Percentiles rank a stretch among this genome's conserved stretches.
Evolutionary conservation across 2,329 filamentous ascomycete species (phyloP).

Genomic region (Colletotrichum spinosum): DNA sequence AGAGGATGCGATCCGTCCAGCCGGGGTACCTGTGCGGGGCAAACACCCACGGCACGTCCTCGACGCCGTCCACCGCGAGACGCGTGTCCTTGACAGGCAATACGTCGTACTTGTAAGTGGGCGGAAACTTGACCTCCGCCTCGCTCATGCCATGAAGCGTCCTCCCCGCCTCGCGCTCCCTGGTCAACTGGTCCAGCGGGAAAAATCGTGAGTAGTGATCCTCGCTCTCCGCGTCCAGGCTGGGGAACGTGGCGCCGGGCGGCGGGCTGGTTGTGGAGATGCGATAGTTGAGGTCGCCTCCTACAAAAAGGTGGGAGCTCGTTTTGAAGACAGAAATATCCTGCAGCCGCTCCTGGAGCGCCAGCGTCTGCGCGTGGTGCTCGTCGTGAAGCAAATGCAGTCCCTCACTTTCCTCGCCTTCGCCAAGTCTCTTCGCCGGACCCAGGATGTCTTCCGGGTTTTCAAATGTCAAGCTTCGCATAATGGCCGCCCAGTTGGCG

Average conservation of each 20-base stretch:
- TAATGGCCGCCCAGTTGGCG: conserved; percentile 88
- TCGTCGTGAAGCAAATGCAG: conserved; percentile 49
- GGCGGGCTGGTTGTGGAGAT: conserved; percentile 76
- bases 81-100: conserved; percentile 48
- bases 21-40: conserved; percentile 86
- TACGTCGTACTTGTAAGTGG: conserved; percentile 90
- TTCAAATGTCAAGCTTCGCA: conserved; percentile 82
- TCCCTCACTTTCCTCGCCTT: conserved; percentile 41
- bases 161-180: conserved; percentile 75
- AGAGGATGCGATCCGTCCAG: conserved; percentile 95
- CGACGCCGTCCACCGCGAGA: conserved; percentile 38
- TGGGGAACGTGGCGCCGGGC: conserved; percentile 72
- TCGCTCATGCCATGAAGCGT: conserved; percentile 85
- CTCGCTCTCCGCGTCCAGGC: conserved; percentile 63
- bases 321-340: conserved; percentile 79
- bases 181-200: conserved; percentile 80
- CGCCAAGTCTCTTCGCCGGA: conserved; percentile 23
- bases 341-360: conserved; percentile 60
- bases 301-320: conserved; percentile 82
- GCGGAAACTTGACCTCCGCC: conserved; percentile 80
- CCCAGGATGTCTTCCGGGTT: conserved; percentile 57
- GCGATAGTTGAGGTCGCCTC: conserved; percentile 95
- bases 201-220: conserved; percentile 77
- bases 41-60: conserved; percentile 73
- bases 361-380: conserved; percentile 47